Percentiles rank a stretch among this genome's conserved stretches.
Conservation (phyloP, 495 filamentous ascomycete genomes). For the Acidiella bohemica region DNA sequence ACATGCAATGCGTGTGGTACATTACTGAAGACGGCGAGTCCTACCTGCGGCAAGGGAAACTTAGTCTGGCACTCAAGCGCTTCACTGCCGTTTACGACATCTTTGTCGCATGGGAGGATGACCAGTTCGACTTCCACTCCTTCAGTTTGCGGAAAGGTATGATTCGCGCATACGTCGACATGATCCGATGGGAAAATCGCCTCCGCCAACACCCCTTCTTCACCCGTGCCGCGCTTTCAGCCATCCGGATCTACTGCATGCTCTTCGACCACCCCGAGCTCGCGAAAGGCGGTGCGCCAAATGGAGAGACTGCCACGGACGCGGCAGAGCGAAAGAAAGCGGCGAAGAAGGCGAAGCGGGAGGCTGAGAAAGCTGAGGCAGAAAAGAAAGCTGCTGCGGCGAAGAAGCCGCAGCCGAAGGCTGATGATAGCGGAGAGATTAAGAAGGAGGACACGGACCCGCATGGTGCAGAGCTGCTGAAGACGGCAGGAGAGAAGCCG, state of each 20-base stretch:
- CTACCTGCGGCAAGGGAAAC: constrained; percentile 67
- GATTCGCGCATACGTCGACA: constrained; percentile 86
- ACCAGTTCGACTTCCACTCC: constrained; percentile 97
- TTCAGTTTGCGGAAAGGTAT: constrained; percentile 93
- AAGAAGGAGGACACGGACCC: constrained; percentile 86
- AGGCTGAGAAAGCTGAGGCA: constrained; percentile 71
- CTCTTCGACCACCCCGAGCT: constrained; percentile 65
- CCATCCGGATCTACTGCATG: constrained; percentile 64
- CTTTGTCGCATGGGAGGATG: constrained; percentile 94
- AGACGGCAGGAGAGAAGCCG: constrained; percentile 62
- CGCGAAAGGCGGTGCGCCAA: constrained; percentile 41
- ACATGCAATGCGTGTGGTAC: constrained; percentile 99
- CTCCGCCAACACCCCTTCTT: constrained; percentile 89
- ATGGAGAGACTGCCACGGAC: constrained; percentile 42
- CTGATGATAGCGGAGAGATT: constrained; percentile 35
- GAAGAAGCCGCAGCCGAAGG: constrained; percentile 35
- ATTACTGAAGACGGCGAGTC: constrained; percentile 89
- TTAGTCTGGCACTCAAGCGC: constrained; percentile 80
- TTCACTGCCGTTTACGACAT: constrained; percentile 77
- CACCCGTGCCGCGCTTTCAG: constrained; percentile 68
- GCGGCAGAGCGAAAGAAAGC: constrained; percentile 79
- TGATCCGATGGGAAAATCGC: constrained; percentile 90
- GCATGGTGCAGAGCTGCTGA: constrained; percentile 53
- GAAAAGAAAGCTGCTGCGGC: constrained; percentile 69
- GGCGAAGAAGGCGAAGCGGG: constrained; percentile 87